Evolutionary conservation across 1,139 yeast species (phyloP), one percentile per base, ranked within the genome.

Genomic region (Debaryomycetaceae sp.): DNA sequence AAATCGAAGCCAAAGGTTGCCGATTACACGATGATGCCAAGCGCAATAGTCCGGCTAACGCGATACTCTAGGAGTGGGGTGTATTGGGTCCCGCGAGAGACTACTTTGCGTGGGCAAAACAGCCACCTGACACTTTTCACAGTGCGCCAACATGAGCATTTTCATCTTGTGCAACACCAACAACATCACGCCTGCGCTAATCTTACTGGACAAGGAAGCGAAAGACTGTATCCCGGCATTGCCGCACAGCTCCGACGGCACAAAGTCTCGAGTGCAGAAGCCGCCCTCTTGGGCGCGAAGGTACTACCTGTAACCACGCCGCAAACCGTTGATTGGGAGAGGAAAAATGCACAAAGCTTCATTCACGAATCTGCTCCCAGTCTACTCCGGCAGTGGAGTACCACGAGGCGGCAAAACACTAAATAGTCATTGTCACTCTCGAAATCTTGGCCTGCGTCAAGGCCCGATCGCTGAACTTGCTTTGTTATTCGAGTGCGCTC

Each of bases 391-490:
- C 65, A 28, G 71, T 69, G 16, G 77, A 79, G 44, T 67, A 66
- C 38, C 62, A 59, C 4, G 96, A 85, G 13, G 86, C 95, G 2
- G 70, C 73, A 28, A 77, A 77, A 47, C 76, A 77, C 44, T 73
- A 82, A 44, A 53, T 77, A 7, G 61, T 85, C 35, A 96, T 95
- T 1, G 62, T 90, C 26, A 93, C 82, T 32, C 73, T 86, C 74
- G 80, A 87, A 77, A 82, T 43, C 86, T 87, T 68, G 98, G 90
- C 51, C 65, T 87, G 8, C 81, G 86, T 44, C 86, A 74, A 39
- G 69, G 77, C 25, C 79, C 87, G 23, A 55, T 86, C 32, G 87
- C 80, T 44, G 97, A 90, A 49, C 57, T 82, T 32, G 68, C 77
- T 28, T 64, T 73, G 44, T 69, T 85, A 45, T 55, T 87, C 34